phyloP scores from a whole-genome alignment of 352 stramenopile species.

The Achlya hypogyna region DNA sequence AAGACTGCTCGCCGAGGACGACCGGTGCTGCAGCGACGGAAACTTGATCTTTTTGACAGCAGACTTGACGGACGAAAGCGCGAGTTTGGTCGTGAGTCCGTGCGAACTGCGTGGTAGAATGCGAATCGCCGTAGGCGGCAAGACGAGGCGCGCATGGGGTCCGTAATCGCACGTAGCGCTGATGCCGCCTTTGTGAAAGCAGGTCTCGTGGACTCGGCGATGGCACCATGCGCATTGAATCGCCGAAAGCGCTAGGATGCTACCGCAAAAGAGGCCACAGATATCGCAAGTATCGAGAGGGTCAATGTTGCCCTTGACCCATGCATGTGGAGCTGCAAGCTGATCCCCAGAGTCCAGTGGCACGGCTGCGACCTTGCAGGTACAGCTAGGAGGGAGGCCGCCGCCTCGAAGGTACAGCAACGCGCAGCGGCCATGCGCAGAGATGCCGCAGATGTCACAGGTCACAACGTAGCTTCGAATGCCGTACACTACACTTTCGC shows the following conservation, averaged over 20 bases:
- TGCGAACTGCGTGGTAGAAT: constrained; percentile 22
- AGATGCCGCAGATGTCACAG: constrained; percentile 80
- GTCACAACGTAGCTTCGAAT: constrained; percentile 81
- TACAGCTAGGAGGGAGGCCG: constrained; percentile 11
- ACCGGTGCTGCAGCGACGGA: constrained; percentile 27
- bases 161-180: constrained; percentile 45
- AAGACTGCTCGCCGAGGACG: constrained; percentile 35
- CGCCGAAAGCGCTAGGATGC: constrained; percentile 67
- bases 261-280: constrained; percentile 70
- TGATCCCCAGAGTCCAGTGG: background rate
- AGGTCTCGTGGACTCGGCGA: constrained; percentile 67
- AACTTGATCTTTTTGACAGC: constrained; percentile 61
- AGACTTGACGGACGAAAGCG: constrained; percentile 55
- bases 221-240: constrained; percentile 81
- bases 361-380: constrained; percentile 24
- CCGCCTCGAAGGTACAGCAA: constrained; percentile 20
- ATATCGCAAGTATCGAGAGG: constrained; percentile 71
- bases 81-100: constrained; percentile 40
- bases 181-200: constrained; percentile 28
- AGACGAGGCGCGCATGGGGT: constrained; percentile 49
- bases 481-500: constrained; percentile 65
- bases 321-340: constrained; percentile 43
- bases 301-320: constrained; percentile 79
- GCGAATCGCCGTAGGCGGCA: constrained; percentile 51
- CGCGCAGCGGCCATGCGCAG: constrained; percentile 64